Base-by-base conservation (phyloP, 2,329 filamentous ascomycete genomes). In the Fusarium illudens region DNA sequence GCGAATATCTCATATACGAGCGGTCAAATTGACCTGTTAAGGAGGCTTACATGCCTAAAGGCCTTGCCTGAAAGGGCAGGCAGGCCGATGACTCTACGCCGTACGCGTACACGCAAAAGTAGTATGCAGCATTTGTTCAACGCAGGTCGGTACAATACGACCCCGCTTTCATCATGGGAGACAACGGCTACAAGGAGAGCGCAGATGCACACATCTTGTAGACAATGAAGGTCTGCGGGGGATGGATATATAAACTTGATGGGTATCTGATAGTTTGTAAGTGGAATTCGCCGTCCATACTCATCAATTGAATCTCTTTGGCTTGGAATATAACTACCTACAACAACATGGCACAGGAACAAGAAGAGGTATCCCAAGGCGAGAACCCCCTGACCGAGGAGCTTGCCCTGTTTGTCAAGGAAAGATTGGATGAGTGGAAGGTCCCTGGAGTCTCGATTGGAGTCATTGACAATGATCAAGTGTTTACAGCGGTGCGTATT, bases 361-460 rank as follows among this genome's bases (percentile, higher is more conserved):
- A n/a, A 36, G 25, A 17, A 15, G 34, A 36, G 6, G 30, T 11
- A 17, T 11, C 32, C 10, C 20, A 10, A 4, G 42, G 19, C 17
- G 37, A 30, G 19, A 62, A 50, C 13, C 58, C 44, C 7, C 49
- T 67, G 9, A 60, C 56, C 10, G 51, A 55, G 2, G 53, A 59
- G 12, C 17, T 64, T 27, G 32, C 30, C 13, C 32, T 54, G 5
- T 36, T 64, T 3, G 67, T 62, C 17, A 54, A 48, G 4, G 51
- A 62, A 17, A 61, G 53, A 0, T 44, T 76, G 29, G 60, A 73
- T 0, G 57, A 75, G 19, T 77, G 73, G 73, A 72, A 73, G 4
- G 67, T 74, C 15, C 71, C 74, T 7, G 75, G 74, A 5, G 6
- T 76, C 4, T 72, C 75, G 2, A 64, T 76, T 22, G 74, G 70